Evolutionary conservation across 108 stramenopile species (phyloP).

Genomic region (Craspedostauros australis): DNA sequence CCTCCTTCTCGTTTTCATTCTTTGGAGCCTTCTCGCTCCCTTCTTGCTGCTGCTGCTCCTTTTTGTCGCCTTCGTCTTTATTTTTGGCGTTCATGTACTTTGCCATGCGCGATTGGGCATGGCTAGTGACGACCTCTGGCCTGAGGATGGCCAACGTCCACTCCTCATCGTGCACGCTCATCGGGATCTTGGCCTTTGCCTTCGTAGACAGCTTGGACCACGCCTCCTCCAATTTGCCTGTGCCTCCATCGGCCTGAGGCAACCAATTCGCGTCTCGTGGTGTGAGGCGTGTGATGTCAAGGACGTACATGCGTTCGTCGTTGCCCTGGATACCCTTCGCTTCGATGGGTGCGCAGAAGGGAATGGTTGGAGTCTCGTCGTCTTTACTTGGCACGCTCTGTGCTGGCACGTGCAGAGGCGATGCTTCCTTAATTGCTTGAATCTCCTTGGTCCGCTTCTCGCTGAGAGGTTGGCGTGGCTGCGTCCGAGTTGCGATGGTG

Average conservation of each 20-base stretch:
- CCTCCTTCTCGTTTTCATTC: constrained; percentile 5
- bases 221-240: constrained; percentile 58
- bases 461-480: constrained; percentile 44
- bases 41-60: constrained; percentile 16
- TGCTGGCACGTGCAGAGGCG: constrained; percentile 1
- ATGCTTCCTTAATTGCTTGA: constrained; percentile 27
- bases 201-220: neutral
- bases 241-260: constrained; percentile 55
- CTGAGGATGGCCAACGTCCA: constrained; percentile 73
- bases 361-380: constrained; percentile 41
- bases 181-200: constrained; percentile 15
- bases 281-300: constrained; percentile 88
- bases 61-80: constrained; percentile 19
- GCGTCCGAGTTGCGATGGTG: constrained; percentile 59
- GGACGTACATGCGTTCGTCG: constrained; percentile 85
- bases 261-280: constrained; percentile 97
- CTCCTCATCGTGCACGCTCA: constrained; percentile 62
- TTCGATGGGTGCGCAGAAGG: constrained; percentile 79
- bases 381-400: constrained; percentile 5
- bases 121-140: constrained; percentile 73
- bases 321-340: constrained; percentile 89
- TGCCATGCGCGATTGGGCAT: constrained; percentile 51
- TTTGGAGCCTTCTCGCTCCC: constrained; percentile 1
- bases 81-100: constrained; percentile 34
- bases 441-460: constrained; percentile 52